Conservation (phyloP, 2,329 filamentous ascomycete genomes). For the Chaetomiaceae sp. region DNA sequence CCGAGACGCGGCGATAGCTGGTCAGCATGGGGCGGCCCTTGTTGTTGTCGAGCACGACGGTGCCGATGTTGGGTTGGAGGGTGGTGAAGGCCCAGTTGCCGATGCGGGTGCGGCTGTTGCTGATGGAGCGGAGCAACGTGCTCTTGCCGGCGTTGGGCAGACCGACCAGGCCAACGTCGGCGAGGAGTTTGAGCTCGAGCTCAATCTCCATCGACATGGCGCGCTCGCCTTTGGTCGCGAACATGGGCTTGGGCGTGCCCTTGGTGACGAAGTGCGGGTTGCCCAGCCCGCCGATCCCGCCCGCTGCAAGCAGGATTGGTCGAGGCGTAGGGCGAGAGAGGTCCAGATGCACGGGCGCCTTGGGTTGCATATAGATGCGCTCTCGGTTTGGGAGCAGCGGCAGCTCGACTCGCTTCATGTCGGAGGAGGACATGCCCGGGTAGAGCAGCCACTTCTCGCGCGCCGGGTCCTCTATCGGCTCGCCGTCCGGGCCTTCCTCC, state of each 20-base stretch:
- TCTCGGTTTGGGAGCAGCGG: conserved; percentile 48
- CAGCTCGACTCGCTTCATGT: conserved; percentile 51
- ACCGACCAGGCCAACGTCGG: conserved; percentile 90
- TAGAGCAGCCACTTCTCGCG: conserved; percentile 81
- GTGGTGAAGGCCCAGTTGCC: conserved; percentile 98
- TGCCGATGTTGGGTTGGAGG: conserved; percentile 89
- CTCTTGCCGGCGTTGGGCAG: conserved; percentile 95
- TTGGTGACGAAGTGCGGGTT: conserved; percentile 89
- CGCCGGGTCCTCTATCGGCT: conserved; percentile 38
- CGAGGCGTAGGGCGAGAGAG: conserved; percentile 70
- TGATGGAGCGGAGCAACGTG: conserved; percentile 80
- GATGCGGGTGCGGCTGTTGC: conserved; percentile 80
- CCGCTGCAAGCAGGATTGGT: conserved; percentile 79
- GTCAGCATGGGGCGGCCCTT: conserved; percentile 60
- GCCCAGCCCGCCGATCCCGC: conserved; percentile 81
- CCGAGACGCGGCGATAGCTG: conserved; percentile 34
- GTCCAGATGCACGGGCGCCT: conserved; percentile 66
- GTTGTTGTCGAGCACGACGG: conserved; percentile 85
- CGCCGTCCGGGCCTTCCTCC: conserved; percentile 35
- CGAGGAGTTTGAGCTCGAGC: conserved; percentile 88
- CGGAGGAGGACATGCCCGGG: conserved; percentile 65
- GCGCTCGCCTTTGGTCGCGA: conserved; percentile 78
- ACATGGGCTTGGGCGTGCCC: conserved; percentile 69
- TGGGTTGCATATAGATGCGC: conserved; percentile 59
- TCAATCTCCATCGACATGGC: conserved; percentile 74